phyloP scores from a whole-genome alignment of 73 alveolate species.

The Symbiodinium natans region DNA sequence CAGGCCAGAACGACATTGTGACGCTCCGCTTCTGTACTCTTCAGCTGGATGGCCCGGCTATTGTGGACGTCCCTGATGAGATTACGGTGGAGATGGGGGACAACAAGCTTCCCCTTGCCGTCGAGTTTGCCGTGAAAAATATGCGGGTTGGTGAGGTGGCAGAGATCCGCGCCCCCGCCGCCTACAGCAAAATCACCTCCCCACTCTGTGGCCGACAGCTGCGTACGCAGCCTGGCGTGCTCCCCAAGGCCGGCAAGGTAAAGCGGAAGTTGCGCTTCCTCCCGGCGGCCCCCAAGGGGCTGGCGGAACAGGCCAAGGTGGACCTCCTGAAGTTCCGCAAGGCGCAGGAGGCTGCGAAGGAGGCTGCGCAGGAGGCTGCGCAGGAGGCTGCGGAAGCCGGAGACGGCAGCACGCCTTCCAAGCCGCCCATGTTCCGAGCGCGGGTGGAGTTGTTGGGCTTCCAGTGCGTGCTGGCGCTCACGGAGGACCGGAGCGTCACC shows the following conservation, averaged over 20 bases:
- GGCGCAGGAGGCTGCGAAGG: conserved; percentile 35
- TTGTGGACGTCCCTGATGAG: background rate
- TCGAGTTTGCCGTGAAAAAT: conserved; percentile 64
- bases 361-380: background rate
- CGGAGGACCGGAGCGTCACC: conserved; percentile 78
- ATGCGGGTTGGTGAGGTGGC: conserved; percentile 67
- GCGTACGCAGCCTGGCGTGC: conserved; percentile 74
- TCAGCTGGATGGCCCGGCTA: conserved; percentile 60
- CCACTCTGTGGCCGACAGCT: conserved; percentile 73
- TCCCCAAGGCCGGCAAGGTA: conserved; percentile 71
- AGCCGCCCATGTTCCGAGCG: conserved; percentile 81
- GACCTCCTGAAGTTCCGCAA: conserved; percentile 39
- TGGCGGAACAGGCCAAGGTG: conserved; percentile 45
- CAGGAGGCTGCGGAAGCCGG: background rate
- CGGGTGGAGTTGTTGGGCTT: conserved; percentile 68
- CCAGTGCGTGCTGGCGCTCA: conserved; percentile 50
- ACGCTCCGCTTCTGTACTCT: conserved; percentile 59
- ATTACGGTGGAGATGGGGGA: conserved; percentile 65
- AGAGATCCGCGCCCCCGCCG: conserved; percentile 78
- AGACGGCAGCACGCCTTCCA: background rate
- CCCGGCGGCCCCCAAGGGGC: conserved; percentile 63
- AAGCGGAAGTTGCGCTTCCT: conserved; percentile 52
- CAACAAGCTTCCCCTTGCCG: conserved; percentile 32
- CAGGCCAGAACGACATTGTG: conserved; percentile 75
- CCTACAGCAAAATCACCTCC: conserved; percentile 21